A percentile compares a stretch with the other conserved stretches of the same genome.
Conservation (phyloP, 1,284 basidiomycete species). For the Cryptococcus hybrid region DNA sequence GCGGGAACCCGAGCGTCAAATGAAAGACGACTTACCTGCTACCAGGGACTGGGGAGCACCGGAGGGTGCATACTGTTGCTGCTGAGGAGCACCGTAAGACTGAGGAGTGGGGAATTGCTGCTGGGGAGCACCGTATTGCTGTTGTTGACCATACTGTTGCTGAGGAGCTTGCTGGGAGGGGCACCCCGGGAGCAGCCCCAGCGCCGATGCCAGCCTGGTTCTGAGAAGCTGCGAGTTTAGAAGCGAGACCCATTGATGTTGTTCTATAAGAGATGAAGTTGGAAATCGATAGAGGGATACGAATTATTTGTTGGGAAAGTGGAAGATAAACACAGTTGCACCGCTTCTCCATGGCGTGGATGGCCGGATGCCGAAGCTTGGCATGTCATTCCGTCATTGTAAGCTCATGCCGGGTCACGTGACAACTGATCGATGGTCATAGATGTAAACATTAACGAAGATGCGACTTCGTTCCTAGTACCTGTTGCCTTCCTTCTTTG, state of each 20-base stretch:
- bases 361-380: no score
- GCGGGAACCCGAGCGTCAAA: neutral
- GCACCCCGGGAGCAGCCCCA: constrained; percentile 2
- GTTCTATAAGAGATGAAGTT: neutral
- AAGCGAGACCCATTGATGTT: constrained; percentile 36
- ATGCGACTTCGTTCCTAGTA: no score
- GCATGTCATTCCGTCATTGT: no score
- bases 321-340: no score
- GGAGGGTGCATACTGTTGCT: constrained; percentile 6
- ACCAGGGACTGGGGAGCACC: constrained; percentile 9
- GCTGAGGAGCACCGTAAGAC: constrained; percentile 6
- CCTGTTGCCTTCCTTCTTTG: no score
- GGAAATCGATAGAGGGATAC: neutral
- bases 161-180: constrained; percentile 1
- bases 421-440: no score
- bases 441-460: no score
- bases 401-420: no score
- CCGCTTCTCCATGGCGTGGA: no score
- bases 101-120: constrained; percentile 1
- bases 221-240: constrained; percentile 37
- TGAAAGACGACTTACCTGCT: neutral
- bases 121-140: constrained; percentile 4
- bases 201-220: constrained; percentile 15
- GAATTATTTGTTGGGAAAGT: neutral
- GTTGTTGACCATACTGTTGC: constrained; percentile 3